Base-by-base conservation (phyloP, 768 basidiomycete species). In the Plicaturopsis crispa region DNA sequence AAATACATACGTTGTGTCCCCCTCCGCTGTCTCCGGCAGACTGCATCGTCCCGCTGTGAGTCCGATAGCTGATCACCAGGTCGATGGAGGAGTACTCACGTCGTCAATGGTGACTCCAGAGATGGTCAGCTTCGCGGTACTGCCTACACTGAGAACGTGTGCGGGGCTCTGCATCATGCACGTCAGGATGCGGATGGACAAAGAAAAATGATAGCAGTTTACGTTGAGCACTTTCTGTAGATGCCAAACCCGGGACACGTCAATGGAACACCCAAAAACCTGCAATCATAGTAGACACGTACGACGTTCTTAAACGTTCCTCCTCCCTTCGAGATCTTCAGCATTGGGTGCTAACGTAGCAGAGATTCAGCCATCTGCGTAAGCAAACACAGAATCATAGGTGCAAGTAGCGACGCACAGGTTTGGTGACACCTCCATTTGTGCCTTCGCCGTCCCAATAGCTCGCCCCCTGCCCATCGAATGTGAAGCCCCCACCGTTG, bases 261-360 rank as follows among this genome's bases (percentile, higher is more conserved):
- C 50, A 36, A 39, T 36, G 31, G 48, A n/a, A n/a, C n/a, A n/a
- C 10, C 47, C 10, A 50, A 30, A 18, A 35, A 44, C 7, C 49
- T 46, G 11, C 36, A 44, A 1, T 46, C 46, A 4, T 46, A 50
- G 31, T 50, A 48, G 11, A 36, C 22, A 4, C 47, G 16, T 24
- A 45, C 43, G 24, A 50, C n/a, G 20, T 48, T 48, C 4, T 42
- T 38, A 22, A 50, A 50, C 6, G 35, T 39, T 6, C 49, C 49
- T n/a, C 49, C 49, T 35, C 44, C 45, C 38, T 50, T 48, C 10
- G 26, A 28, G 41, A 50, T 46, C 8, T 44, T 43, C n/a, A 50
- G 37, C 47, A 50, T 48, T 3, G 49, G 49, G 14, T 43, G 26
- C 26, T 28, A 8, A n/a, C n/a, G 26, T 28, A 8, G 10, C 8